Conservation (phyloP, 2,329 filamentous ascomycete genomes). For the Scolecobasidium constrictum region DNA sequence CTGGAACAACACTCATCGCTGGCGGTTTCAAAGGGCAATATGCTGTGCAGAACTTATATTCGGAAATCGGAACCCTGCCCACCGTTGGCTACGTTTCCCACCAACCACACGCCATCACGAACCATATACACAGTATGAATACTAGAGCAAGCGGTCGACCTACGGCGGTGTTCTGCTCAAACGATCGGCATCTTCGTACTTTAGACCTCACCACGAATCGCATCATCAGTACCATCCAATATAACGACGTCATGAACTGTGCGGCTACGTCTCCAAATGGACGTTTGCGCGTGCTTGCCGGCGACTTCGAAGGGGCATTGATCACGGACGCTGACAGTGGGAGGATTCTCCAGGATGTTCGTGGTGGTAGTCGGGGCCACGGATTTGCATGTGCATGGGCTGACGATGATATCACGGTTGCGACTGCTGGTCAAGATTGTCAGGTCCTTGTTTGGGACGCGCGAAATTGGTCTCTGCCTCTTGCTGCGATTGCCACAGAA, state of each 20-base stretch:
- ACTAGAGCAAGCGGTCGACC: constrained; percentile 37
- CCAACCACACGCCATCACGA: constrained; percentile 43
- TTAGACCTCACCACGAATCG: constrained; percentile 47
- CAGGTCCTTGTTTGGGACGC: constrained; percentile 67
- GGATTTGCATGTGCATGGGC: constrained; percentile 75
- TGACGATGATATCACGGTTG: constrained; percentile 63
- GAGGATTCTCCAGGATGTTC: constrained; percentile 40
- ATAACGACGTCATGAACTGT: constrained; percentile 58
- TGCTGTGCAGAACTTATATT: constrained; percentile 33
- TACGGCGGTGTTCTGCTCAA: constrained; percentile 45
- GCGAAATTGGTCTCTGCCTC: constrained; percentile 50
- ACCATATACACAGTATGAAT: constrained; percentile 44
- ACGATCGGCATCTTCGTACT: constrained; percentile 43
- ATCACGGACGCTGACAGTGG: constrained; percentile 62
- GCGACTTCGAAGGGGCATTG: constrained; percentile 53
- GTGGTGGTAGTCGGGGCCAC: constrained; percentile 53
- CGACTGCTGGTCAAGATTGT: constrained; percentile 68
- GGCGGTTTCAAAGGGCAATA: constrained; percentile 50
- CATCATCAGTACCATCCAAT: constrained; percentile 45
- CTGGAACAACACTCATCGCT: constrained; percentile 36
- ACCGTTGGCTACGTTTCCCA: constrained; percentile 38
- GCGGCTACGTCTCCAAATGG: constrained; percentile 61
- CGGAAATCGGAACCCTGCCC: constrained; percentile 21
- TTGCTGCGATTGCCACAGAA: constrained; percentile 47
- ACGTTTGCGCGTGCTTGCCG: constrained; percentile 61